Base-by-base conservation (phyloP, 768 basidiomycete genomes). In the Agaricus sinodeliciosus region DNA sequence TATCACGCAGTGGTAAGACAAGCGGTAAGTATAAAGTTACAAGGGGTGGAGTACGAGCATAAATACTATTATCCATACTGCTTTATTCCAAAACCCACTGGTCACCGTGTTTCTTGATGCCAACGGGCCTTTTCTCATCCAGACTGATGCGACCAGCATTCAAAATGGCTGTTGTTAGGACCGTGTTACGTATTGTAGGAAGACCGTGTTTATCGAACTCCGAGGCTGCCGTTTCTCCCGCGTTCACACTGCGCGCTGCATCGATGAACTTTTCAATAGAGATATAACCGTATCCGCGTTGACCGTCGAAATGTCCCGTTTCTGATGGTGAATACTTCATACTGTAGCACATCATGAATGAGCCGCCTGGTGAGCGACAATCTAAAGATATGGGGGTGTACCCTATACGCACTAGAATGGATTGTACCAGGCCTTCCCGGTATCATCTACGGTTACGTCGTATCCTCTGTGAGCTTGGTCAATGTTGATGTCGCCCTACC, bases 381-480 rank as follows among this genome's bases (percentile, higher is more conserved):
- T 26, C 22, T 42, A n/a, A 13, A 39, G 42, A 43, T 43, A 43
- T 2, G 41, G 11, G 11, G 18, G 53, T 36, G 51, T 27, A 46
- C 36, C 25, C 16, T 25, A 43, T 41, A 77, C 88, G 59, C 68
- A 90, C 89, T 91, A 92, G 79, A 91, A 91, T 18, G 92, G 91
- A 68, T 94, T 94, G 69, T 84, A 87, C 84, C 81, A 89, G 22
- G 80, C 69, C 70, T 91, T 91, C 43, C 93, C 92, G 12, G 78
- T 80, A 43, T 90, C 88, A 63, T 95, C 93, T 43, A 85, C 75
- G 22, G 90, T 91, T 60, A 91, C 79, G 64, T 91, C 89, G 72
- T 95, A 95, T 7, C 94, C 94, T 65, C 92, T 85, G 67, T 92
- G 90, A 39, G 93, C 92, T 68, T 95, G 94, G 73, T 95, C 91